A percentile compares a stretch with the other conserved stretches of the same genome.
Evolutionary conservation across 176 grass and related monocot species (phyloP).

Genomic region (Eragrostis nindensis): DNA sequence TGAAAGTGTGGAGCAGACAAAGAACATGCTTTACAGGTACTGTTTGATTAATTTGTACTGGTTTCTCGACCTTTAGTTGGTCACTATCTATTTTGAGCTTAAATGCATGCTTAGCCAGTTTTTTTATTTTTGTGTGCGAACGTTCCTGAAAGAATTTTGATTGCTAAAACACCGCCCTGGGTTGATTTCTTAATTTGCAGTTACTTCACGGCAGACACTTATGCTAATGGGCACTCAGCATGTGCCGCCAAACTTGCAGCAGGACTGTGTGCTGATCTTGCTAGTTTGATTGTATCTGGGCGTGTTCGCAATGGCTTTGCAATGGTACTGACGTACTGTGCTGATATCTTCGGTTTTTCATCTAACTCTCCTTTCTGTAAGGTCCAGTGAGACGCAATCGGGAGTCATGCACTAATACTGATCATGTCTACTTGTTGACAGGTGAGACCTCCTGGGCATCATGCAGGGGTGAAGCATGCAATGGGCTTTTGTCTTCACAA

Average conservation of each 20-base stretch:
- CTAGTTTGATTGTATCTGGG: constrained; percentile 71
- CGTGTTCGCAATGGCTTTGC: constrained; percentile 87
- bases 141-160: constrained; percentile 17
- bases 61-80: constrained; percentile 12
- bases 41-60: constrained; percentile 27
- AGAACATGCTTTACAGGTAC: constrained; percentile 90
- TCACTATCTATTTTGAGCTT: not conserved
- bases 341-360: constrained; percentile 32
- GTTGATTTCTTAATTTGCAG: constrained; percentile 51
- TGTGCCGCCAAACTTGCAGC: constrained; percentile 95
- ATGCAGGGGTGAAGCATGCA: constrained; percentile 90
- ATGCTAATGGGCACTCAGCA: constrained; percentile 87
- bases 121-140: not conserved
- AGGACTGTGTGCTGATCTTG: constrained; percentile 95
- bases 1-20: constrained; percentile 86
- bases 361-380: constrained; percentile 23
- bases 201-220: constrained; percentile 97
- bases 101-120: constrained; percentile 33
- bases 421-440: constrained; percentile 34
- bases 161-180: constrained; percentile 41
- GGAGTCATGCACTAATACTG: constrained; percentile 21
- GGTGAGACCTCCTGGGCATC: constrained; percentile 99
- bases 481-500: constrained; percentile 99
- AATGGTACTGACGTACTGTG: constrained; percentile 78
- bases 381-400: not conserved